Conservation (phyloP, 1,284 basidiomycete species). For the Puccinia horiana region DNA sequence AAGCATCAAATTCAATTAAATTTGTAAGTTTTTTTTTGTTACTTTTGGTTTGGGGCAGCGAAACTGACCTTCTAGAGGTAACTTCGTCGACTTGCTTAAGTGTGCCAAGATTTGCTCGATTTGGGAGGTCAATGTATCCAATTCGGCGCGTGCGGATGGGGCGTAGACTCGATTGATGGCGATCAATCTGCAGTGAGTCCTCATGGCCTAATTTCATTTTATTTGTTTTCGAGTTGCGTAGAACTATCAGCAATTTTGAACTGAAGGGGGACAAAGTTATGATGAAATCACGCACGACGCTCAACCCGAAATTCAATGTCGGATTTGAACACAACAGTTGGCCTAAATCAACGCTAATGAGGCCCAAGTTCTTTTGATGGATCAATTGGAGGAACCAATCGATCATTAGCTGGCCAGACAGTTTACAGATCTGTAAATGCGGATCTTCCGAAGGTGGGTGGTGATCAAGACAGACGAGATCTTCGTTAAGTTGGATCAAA, state of each 20-base stretch:
- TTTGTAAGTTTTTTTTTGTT: not conserved
- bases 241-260: not conserved
- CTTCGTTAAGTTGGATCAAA: slow-evolving; percentile 45
- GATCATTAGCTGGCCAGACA: slow-evolving; percentile 24
- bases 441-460: slow-evolving; percentile 4
- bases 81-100: slow-evolving; percentile 20
- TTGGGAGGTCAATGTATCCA: not conserved
- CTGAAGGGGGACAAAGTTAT: not conserved
- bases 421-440: slow-evolving; percentile 17
- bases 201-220: slow-evolving; percentile 22
- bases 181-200: slow-evolving; percentile 47
- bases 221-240: not conserved
- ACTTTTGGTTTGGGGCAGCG: not conserved
- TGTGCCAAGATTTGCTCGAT: slow-evolving; percentile 30
- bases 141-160: not conserved
- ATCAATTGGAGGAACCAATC: slow-evolving; percentile 34
- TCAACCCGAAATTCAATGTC: slow-evolving; percentile 35
- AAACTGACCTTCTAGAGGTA: slow-evolving; percentile 45
- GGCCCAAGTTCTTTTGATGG: not conserved
- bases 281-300: slow-evolving; percentile 35
- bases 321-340: slow-evolving; percentile 32
- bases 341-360: slow-evolving; percentile 38
- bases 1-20: not conserved
- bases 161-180: slow-evolving; percentile 19
- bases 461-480: slow-evolving; percentile 19